Evolutionary conservation across 2,329 filamentous ascomycete species (phyloP), one percentile per base, ranked within the genome.

Genomic region (Pseudogymnoascus verrucosus): DNA sequence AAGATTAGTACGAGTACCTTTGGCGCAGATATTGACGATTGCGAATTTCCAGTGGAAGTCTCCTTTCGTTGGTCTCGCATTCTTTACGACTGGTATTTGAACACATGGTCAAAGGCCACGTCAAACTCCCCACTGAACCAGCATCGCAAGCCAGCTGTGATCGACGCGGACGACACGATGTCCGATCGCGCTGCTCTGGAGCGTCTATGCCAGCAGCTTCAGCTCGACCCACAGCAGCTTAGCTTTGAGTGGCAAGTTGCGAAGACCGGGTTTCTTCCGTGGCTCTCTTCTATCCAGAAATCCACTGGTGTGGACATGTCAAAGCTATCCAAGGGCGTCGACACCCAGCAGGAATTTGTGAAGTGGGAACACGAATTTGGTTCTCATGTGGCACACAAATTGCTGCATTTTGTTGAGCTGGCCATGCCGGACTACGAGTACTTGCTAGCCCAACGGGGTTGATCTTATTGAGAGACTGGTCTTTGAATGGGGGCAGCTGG

Each of bases 391-490:
- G 57, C 57, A 19, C 31, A 60, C 19, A 60, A 39, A 11, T 16
- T 60, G 23, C 4, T 23, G 16, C 19, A 39, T 23, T 60, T 60
- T 21, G 57, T 60, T 21, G 37, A 40, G 12, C 23, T 40, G 19
- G 57, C 57, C 12, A 60, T 60, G 31, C 57, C 57, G 14, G 57
- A 60, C 8, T 60, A 60, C n/a, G 57, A 60, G 34, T 60, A 60
- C 39, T 7, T 60, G 19, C 11, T 37, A 6, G 31, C 34, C 2
- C 19, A 60, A 5, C 28, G 57, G 26, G 26, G 14, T 2, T 54
- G n/a, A 54, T 16, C 6, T n/a, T 3, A 23, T 51, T n/a, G n/a
- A 19, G 26, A 31, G 23, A 8, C 23, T 31, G 8, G 26, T 6
- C 7, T 31, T 31, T n/a, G 7, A 54, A 54, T 11, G n/a, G 3